Base-by-base conservation (phyloP, 176 grass and related monocot genomes). In the Lolium multiflorum region DNA sequence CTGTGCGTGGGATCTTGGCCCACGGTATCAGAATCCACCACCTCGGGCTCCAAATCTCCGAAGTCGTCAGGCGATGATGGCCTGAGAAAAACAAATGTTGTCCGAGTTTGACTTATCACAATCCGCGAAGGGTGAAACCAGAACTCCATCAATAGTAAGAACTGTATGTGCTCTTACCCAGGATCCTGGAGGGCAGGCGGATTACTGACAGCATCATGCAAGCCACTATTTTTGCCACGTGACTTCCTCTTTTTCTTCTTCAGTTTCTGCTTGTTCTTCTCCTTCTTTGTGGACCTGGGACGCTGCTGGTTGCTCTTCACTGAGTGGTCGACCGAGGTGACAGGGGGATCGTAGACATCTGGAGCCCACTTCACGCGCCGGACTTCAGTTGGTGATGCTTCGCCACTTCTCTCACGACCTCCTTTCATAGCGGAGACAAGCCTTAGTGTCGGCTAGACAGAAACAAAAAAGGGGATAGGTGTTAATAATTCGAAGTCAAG, bases 371-470 rank as follows among this genome's bases (percentile, higher is more conserved):
- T 91, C 0, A 91, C 84, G 56, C 13, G 46, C 1, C 81, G 26
- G 24, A 11, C 39, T 35, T 31, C 47, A 16, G 67, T 74, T 47
- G 66, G 74, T 4, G 65, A 54, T 41, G 14, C 59, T 14, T 81
- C 80, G 0, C 84, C 74, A 57, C 77, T 83, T 31, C 56, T 76
- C 60, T 63, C 55, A 0, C 84, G 84, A 9, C 84, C 48, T 44
- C 89, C 89, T 85, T 91, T 91, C 74, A 91, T 79, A 54, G 89
- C 84, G 13, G 89, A 91, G 76, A 91, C 31, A 10, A 84, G 74
- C 37, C 78, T 91, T 57, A 38, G 4, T 1, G 50, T n/a, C 3
- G 50, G 5, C 84, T 79, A 47, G 25, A 21, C 1, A 46, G 20
- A 52, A 20, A 76, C 4, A 50, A 25, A 24, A 31, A 21, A 37